phyloP scores from a whole-genome alignment of 106 monocot species.

The Gastrodia elata region DNA sequence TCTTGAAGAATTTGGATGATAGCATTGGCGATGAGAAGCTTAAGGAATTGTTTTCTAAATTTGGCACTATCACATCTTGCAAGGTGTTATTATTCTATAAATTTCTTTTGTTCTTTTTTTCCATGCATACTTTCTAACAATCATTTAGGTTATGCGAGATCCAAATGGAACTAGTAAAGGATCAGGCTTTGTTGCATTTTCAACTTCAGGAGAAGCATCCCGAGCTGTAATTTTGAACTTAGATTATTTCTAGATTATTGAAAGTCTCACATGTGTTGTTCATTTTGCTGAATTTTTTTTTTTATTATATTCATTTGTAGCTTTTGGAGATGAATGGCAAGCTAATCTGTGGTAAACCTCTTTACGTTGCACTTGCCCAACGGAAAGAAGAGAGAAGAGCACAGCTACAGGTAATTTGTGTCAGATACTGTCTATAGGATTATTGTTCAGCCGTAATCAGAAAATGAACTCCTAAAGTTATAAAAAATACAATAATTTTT shows the following conservation, averaged over 20 bases:
- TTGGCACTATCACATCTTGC: slow-evolving; percentile 77
- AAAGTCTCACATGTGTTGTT: not conserved
- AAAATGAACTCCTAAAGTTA: not conserved
- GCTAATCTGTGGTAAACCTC: slow-evolving; percentile 65
- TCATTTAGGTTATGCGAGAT: slow-evolving; percentile 26
- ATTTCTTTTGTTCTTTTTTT: not conserved
- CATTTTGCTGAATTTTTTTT: not conserved
- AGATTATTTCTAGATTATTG: not conserved
- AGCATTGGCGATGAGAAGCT: slow-evolving; percentile 65
- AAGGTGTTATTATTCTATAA: slow-evolving; percentile 39
- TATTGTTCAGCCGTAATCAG: not conserved
- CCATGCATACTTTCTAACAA: not conserved
- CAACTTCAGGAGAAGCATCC: slow-evolving; percentile 17
- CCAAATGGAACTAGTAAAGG: slow-evolving; percentile 18
- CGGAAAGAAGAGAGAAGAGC: slow-evolving; percentile 84
- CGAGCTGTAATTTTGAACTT: slow-evolving; percentile 8
- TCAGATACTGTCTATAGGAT: not conserved
- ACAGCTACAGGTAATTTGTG: slow-evolving; percentile 56
- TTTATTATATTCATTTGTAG: slow-evolving; percentile 20
- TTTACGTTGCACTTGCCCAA: slow-evolving; percentile 86
- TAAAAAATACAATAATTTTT: not conserved
- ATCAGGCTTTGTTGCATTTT: slow-evolving; percentile 30
- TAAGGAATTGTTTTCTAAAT: slow-evolving; percentile 55
- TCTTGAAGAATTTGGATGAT: slow-evolving; percentile 88
- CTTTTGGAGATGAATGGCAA: slow-evolving; percentile 82